phyloP scores from a whole-genome alignment of 2,329 filamentous ascomycete genomes.

The Corynespora cassiicola region DNA sequence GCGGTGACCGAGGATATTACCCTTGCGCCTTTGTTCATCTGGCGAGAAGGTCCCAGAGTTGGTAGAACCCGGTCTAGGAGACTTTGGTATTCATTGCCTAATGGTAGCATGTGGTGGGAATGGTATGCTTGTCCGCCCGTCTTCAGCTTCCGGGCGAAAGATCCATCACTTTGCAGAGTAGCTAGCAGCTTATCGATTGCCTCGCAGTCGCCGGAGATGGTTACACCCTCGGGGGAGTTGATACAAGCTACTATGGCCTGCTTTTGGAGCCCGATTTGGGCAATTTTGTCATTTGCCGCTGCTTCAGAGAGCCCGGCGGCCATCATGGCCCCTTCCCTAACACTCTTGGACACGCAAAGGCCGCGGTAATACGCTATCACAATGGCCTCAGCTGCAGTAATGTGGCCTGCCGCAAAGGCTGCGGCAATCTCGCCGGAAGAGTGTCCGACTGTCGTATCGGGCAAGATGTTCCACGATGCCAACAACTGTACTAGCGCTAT shows the following conservation, averaged over 20 bases:
- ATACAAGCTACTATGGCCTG: constrained; percentile 24
- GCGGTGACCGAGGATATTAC: constrained; percentile 1
- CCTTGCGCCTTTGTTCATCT: too few species aligned
- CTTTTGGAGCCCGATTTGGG: neutral
- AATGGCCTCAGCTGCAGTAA: constrained; percentile 6
- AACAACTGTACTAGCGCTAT: constrained; percentile 18
- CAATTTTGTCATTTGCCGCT: constrained; percentile 1
- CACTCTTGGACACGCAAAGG: neutral
- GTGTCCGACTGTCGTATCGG: constrained; percentile 9
- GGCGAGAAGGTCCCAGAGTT: too few species aligned
- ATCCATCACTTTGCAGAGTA: neutral
- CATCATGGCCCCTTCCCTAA: neutral
- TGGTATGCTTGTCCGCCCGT: constrained; percentile 54
- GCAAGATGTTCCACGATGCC: constrained; percentile 1
- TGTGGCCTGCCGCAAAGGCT: constrained; percentile 6
- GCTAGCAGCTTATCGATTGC: constrained; percentile 39
- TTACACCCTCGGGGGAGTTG: constrained; percentile 53
- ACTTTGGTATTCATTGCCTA: constrained; percentile 13
- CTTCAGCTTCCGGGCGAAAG: constrained; percentile 28
- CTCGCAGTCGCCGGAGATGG: constrained; percentile 52
- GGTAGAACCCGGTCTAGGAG: too few species aligned
- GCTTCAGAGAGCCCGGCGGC: constrained; percentile 1
- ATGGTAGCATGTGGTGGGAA: constrained; percentile 48
- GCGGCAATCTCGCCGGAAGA: constrained; percentile 14
- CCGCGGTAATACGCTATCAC: constrained; percentile 12